Percentiles rank a stretch among this genome's conserved stretches.
phyloP scores from a whole-genome alignment of 768 basidiomycete genomes.

The Agaricus sinodeliciosus region DNA sequence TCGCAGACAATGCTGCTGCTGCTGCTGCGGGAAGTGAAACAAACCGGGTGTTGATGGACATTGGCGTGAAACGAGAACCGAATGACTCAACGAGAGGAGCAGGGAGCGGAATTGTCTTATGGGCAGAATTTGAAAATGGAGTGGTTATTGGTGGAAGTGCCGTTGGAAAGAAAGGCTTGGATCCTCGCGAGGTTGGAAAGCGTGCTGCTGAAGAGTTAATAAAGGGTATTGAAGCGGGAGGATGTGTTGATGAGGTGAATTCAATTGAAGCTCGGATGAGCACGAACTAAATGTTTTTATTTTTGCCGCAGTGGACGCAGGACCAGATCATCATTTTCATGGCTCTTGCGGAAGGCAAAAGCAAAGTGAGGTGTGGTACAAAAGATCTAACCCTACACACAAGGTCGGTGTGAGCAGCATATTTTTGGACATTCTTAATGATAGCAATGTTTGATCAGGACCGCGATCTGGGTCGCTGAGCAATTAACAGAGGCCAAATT shows the following conservation, averaged over 20 bases:
- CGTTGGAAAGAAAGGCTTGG: constrained; percentile 44
- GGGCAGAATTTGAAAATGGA: constrained; percentile 67
- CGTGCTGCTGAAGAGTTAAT: constrained; percentile 56
- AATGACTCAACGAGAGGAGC: constrained; percentile 43
- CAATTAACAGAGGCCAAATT: constrained; percentile 65
- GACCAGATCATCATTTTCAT: constrained; percentile 79
- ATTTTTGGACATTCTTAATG: not conserved
- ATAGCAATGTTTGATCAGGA: constrained; percentile 22
- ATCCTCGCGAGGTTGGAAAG: constrained; percentile 43
- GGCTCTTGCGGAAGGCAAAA: constrained; percentile 62
- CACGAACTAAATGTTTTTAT: not conserved
- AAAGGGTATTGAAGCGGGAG: constrained; percentile 52
- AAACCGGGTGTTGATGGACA: constrained; percentile 29
- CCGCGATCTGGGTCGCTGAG: constrained; percentile 72
- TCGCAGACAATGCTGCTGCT: not conserved
- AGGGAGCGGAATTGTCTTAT: constrained; percentile 67
- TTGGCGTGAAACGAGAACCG: constrained; percentile 34
- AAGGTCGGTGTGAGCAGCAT: constrained; percentile 31
- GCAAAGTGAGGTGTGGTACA: constrained; percentile 45
- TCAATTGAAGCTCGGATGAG: not conserved
- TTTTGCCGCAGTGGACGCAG: constrained; percentile 34
- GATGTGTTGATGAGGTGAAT: constrained; percentile 68
- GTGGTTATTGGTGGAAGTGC: constrained; percentile 67
- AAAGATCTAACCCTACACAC: constrained; percentile 66
- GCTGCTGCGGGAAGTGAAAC: not conserved